phyloP scores from a whole-genome alignment of 1,284 basidiomycete genomes.

The Calocybe gambosa region DNA sequence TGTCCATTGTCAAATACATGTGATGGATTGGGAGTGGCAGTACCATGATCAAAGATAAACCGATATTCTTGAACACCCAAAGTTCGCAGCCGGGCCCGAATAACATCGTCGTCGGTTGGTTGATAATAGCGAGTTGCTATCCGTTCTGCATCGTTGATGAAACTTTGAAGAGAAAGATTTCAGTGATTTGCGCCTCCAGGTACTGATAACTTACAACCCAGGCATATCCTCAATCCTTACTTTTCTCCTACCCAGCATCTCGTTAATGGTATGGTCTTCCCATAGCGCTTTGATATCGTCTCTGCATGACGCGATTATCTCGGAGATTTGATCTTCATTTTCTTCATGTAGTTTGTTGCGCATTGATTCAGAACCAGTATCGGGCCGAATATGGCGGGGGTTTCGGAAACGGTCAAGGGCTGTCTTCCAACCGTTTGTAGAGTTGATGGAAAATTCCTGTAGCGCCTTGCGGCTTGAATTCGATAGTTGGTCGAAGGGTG shows the following conservation, averaged over 20 bases:
- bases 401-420: slow-evolving; percentile 46
- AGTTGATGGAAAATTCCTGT: slow-evolving; percentile 51
- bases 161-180: slow-evolving; percentile 24
- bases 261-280: slow-evolving; percentile 52
- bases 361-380: slow-evolving; percentile 18
- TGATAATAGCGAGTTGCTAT: slow-evolving; percentile 54
- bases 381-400: slow-evolving; percentile 19
- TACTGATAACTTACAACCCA: slow-evolving; percentile 52
- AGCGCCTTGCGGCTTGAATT: slow-evolving; percentile 22
- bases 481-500: slow-evolving; percentile 27
- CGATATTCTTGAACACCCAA: slow-evolving; percentile 70
- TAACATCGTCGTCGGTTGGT: slow-evolving; percentile 66
- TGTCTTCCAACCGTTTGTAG: slow-evolving; percentile 56
- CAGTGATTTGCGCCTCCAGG: background rate
- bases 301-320: slow-evolving; percentile 51
- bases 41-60: slow-evolving; percentile 62
- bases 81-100: slow-evolving; percentile 64
- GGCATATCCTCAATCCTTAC: slow-evolving; percentile 56
- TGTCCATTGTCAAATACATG: slow-evolving; percentile 1
- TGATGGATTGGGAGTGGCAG: slow-evolving; percentile 13
- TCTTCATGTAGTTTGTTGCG: slow-evolving; percentile 29
- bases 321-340: slow-evolving; percentile 46
- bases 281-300: slow-evolving; percentile 64
- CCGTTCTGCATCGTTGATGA: slow-evolving; percentile 59
- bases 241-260: slow-evolving; percentile 45